Evolutionary conservation across 176 grass and related monocot genomes (phyloP), one percentile per base, ranked within the genome.

Genomic region (Tuctoria greenei): DNA sequence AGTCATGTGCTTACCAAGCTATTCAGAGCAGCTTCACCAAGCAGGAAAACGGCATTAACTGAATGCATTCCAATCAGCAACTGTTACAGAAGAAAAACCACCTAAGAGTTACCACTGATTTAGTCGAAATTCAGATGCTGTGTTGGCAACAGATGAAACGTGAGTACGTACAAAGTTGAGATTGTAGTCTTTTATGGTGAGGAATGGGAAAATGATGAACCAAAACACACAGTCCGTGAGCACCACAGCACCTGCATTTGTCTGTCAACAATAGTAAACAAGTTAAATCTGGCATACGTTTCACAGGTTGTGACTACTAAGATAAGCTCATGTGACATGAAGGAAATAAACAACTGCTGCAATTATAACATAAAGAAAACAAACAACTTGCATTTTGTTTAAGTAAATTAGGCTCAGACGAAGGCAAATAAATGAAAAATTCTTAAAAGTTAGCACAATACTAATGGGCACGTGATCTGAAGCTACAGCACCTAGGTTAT

Each of bases 141-240:
- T 3, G 4, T 5, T 2, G 51, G 51, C 8, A 61, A n/a, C 8
- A 12, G 5, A 1, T 24, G 57, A 70, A 45, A 15, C 42, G 41
- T 25, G 10, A 10, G n/a, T 43, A 92, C 95, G 81, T 76, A 99
- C 95, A 39, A 88, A 99, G 43, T 90, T 92, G 18, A 95, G 80
- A 18, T 86, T 86, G 82, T 99, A 99, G 79, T 99, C 91, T 86
- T 89, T 91, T 4, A 90, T 73, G 7, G 79, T 88, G 17, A 99
- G 91, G 80, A 99, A 95, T 8, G 95, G 95, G 54, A 99, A 94
- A 72, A 99, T 99, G 57, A 99, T 92, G 85, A 99, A 86, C 95
- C 95, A 99, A 78, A 99, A 99, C 35, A 99, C 95, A 11, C 89
- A 95, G 67, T 99, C 95, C 13, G 95, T 99, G 12, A 99, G 87